These are phyloP conservation scores for Cystobasidium onofrii DNA, from an alignment of 768 basidiomycete genomes.

Conservation along the genomic window DNA sequence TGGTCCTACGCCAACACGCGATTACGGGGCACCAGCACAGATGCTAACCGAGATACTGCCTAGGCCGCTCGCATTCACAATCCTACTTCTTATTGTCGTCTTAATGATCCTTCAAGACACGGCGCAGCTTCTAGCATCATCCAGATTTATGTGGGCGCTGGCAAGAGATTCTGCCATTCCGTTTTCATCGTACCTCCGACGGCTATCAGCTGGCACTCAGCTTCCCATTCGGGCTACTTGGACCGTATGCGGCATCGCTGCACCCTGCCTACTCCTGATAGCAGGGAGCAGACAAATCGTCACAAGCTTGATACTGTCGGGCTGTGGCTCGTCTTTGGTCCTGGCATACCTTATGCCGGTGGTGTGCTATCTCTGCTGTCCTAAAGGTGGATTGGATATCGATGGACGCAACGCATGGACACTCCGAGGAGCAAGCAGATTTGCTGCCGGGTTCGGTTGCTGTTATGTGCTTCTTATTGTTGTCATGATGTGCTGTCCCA, in stretches of 20 bases:
- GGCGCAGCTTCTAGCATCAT: conserved; percentile 47
- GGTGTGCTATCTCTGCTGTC: conserved; percentile 32
- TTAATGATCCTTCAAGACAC: conserved; percentile 45
- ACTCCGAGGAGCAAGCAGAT: conserved; percentile 44
- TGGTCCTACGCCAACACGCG: not conserved
- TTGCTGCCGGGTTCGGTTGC: conserved; percentile 38
- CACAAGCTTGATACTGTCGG: conserved; percentile 45
- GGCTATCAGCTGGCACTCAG: conserved; percentile 40
- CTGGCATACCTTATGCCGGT: conserved; percentile 43
- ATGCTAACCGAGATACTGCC: conserved; percentile 46
- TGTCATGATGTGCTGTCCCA: conserved; percentile 44
- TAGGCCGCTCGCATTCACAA: conserved; percentile 40
- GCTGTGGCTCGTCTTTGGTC: conserved; percentile 44
- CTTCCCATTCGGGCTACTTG: conserved; percentile 46
- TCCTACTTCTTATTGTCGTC: conserved; percentile 41
- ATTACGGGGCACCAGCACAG: not conserved
- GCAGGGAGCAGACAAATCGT: conserved; percentile 42
- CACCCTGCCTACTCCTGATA: conserved; percentile 43
- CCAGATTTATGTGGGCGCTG: conserved; percentile 48
- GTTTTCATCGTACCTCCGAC: conserved; percentile 44
- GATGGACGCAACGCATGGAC: conserved; percentile 48
- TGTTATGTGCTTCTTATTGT: conserved; percentile 42
- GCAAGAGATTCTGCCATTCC: conserved; percentile 48
- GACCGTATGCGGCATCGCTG: conserved; percentile 43
- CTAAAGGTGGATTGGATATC: conserved; percentile 36